Percentiles rank a stretch among this genome's conserved stretches.
phyloP scores from a whole-genome alignment of 805 yeast species.

The Teunomyces stri region DNA sequence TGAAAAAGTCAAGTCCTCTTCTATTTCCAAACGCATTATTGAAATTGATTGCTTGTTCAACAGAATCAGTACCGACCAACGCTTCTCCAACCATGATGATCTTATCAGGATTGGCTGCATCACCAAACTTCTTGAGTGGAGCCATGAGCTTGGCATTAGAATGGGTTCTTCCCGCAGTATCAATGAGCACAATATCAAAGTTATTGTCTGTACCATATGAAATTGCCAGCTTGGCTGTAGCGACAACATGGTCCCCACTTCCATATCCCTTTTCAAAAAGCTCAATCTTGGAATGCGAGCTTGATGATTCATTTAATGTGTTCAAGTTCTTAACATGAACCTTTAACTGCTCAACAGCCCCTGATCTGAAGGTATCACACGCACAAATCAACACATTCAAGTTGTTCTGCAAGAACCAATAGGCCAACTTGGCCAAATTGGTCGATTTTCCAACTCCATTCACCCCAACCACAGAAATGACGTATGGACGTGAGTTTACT shows the following conservation, averaged over 20 bases:
- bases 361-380: constrained; percentile 96
- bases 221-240: constrained; percentile 88
- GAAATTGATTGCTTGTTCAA: constrained; percentile 90
- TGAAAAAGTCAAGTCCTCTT: constrained; percentile 81
- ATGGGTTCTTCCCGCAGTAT: constrained; percentile 97
- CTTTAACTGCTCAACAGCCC: constrained; percentile 96
- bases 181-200: constrained; percentile 87
- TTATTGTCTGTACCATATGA: constrained; percentile 66
- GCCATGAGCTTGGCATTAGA: constrained; percentile 94
- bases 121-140: constrained; percentile 90
- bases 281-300: constrained; percentile 52
- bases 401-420: constrained; percentile 91
- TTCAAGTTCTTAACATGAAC: constrained; percentile 87
- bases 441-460: constrained; percentile 98
- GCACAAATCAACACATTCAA: constrained; percentile 87
- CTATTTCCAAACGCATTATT: constrained; percentile 88
- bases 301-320: constrained; percentile 54
- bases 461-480: constrained; percentile 96
- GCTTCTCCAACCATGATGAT: constrained; percentile 99
- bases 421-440: constrained; percentile 88
- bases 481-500: constrained; percentile 61
- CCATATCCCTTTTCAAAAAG: constrained; percentile 95
- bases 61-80: constrained; percentile 94
- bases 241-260: constrained; percentile 90
- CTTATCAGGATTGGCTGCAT: constrained; percentile 92